Percentiles rank a stretch among this genome's conserved stretches.
phyloP scores from a whole-genome alignment of 129 eudicot species.

The Tanacetum coccineum region DNA sequence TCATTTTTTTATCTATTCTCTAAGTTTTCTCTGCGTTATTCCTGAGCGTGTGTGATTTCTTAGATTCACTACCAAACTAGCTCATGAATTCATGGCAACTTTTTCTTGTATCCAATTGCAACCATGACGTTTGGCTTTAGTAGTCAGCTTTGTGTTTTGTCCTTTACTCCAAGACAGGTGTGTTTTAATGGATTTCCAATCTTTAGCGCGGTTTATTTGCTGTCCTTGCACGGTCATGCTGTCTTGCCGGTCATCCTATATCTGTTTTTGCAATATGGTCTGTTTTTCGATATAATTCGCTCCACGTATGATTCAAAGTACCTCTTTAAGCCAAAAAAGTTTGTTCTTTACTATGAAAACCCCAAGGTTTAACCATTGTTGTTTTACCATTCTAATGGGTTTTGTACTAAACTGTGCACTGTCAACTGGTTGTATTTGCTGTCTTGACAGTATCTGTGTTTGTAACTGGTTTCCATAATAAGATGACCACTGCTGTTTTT shows the following conservation, averaged over 20 bases:
- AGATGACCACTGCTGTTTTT: no score
- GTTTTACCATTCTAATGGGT: not conserved
- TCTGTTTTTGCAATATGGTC: constrained; percentile 35
- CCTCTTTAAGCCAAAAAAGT: constrained; percentile 18
- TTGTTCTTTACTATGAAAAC: constrained; percentile 16
- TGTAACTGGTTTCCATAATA: no score
- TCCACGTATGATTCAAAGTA: constrained; percentile 34
- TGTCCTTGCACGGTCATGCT: no score
- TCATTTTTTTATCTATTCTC: constrained; percentile 27
- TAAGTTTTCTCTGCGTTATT: constrained; percentile 15
- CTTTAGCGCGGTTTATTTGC: constrained; percentile 11
- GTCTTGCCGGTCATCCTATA: constrained; percentile 28
- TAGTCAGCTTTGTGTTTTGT: constrained; percentile 30
- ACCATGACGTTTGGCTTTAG: constrained; percentile 25
- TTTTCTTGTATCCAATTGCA: constrained; percentile 30
- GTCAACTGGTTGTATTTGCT: no score
- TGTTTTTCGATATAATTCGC: constrained; percentile 29
- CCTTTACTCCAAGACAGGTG: constrained; percentile 17
- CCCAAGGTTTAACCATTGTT: not conserved
- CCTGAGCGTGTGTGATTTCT: constrained; percentile 26
- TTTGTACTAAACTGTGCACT: no score
- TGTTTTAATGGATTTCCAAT: constrained; percentile 29
- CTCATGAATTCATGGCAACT: constrained; percentile 15
- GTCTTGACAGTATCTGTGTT: no score
- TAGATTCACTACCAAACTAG: constrained; percentile 19